Conservation (phyloP, 129 eudicot species). For the Tanacetum coccineum region DNA sequence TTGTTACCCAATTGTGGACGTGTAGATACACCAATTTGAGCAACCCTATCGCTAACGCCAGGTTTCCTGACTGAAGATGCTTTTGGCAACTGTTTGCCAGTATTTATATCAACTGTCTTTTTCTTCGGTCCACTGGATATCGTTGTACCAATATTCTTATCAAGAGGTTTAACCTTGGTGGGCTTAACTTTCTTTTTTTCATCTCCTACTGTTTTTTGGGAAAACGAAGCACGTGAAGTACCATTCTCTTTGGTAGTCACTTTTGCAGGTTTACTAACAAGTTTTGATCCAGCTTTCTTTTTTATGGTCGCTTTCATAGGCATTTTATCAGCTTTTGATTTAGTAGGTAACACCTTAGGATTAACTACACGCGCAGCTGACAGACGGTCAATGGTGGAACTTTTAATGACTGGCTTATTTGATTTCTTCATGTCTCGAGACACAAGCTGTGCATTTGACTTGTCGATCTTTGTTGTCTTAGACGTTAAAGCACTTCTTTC, state of each 20-base stretch:
- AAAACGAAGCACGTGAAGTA: constrained; percentile 8
- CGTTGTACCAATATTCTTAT: constrained; percentile 27
- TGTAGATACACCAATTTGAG: constrained; percentile 19
- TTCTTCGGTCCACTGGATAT: constrained; percentile 18
- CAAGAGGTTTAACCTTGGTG: constrained; percentile 25
- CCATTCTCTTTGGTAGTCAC: constrained; percentile 25
- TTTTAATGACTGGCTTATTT: constrained; percentile 42
- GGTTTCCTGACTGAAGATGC: constrained; percentile 43
- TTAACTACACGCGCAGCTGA: constrained; percentile 60
- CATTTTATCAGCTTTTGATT: constrained; percentile 26
- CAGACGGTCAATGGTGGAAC: constrained; percentile 68
- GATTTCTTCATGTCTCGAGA: constrained; percentile 31
- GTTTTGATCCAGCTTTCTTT: constrained; percentile 24
- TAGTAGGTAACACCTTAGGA: constrained; percentile 36
- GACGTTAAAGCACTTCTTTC: constrained; percentile 65
- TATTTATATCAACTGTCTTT: constrained; percentile 26
- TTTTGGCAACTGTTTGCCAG: constrained; percentile 35
- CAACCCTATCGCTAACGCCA: constrained; percentile 10
- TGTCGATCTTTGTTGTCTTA: constrained; percentile 33
- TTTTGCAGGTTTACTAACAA: constrained; percentile 19
- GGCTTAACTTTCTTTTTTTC: constrained; percentile 30
- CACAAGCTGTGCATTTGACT: constrained; percentile 27
- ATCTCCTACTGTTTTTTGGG: constrained; percentile 26
- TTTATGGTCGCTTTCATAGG: constrained; percentile 34
- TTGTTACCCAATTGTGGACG: constrained; percentile 20